Percentiles rank a stretch among this genome's conserved stretches.
Evolutionary conservation across 2,329 filamentous ascomycete species (phyloP).

Genomic region (Paecilomyces niveus): DNA sequence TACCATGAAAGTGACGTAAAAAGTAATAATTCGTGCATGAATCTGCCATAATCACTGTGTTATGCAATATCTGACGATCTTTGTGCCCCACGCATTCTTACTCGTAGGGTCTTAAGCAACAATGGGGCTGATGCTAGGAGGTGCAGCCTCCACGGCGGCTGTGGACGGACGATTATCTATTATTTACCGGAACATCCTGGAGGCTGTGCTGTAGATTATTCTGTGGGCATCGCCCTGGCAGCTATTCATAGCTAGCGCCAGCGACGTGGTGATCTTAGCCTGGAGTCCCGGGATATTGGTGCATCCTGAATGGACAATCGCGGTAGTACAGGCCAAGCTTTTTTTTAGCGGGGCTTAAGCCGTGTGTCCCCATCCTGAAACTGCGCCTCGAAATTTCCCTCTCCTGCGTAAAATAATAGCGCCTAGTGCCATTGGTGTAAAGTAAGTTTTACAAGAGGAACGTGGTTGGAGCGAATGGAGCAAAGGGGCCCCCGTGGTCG

Average conservation of each 20-base stretch:
- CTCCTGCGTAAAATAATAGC: not conserved
- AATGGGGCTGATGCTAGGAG: not conserved
- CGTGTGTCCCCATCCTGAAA: not conserved
- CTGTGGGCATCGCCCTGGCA: not conserved
- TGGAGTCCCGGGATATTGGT: not conserved
- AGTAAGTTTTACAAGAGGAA: not conserved
- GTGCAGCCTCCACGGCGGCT: not conserved
- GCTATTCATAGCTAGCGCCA: not conserved
- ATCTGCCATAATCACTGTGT: not conserved
- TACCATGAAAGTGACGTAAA: not conserved
- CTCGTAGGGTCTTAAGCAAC: not conserved
- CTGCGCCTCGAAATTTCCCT: not conserved
- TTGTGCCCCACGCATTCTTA: not conserved
- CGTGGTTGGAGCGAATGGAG: not conserved
- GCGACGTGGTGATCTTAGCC: not conserved
- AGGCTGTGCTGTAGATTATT: not conserved
- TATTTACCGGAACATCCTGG: not conserved
- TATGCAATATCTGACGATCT: not conserved
- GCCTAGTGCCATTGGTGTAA: not conserved
- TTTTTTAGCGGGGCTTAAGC: not conserved
- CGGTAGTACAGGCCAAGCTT: not conserved
- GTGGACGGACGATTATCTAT: not conserved
- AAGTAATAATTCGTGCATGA: not conserved
- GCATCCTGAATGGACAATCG: not conserved
- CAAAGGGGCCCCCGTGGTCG: not conserved